A percentile compares a stretch with the other conserved stretches of the same genome.
phyloP scores from a whole-genome alignment of 2,329 filamentous ascomycete genomes.

The Neofusicoccum sp. region DNA sequence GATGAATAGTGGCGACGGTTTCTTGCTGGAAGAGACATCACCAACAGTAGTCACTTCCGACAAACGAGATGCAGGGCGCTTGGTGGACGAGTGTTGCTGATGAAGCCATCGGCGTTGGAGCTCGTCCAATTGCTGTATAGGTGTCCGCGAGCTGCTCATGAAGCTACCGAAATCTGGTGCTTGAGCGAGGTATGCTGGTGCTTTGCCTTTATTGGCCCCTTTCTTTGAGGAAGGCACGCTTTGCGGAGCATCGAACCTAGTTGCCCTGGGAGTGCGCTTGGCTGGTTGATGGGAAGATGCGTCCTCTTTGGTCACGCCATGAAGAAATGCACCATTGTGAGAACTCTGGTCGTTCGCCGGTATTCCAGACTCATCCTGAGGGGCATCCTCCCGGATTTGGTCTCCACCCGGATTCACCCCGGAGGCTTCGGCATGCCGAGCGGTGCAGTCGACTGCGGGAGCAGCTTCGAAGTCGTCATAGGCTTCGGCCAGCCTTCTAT shows the following conservation, averaged over 20 bases:
- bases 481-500: conserved; percentile 38
- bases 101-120: background rate
- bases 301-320: background rate
- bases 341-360: background rate
- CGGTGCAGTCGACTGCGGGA: background rate
- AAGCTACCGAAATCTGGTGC: conserved; percentile 14
- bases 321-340: background rate
- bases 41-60: background rate
- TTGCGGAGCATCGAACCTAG: background rate
- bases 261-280: background rate
- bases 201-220: background rate
- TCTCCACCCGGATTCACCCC: background rate
- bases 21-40: background rate
- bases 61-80: background rate
- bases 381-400: background rate
- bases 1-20: conserved; percentile 26
- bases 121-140: background rate
- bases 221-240: background rate
- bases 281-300: background rate
- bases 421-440: background rate
- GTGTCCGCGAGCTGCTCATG: background rate
- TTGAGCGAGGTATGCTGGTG: background rate
- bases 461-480: conserved; percentile 39
- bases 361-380: background rate
- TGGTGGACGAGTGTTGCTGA: background rate